Evolutionary conservation across 345 rosid species (phyloP).

Genomic region (Citrus trifoliata): DNA sequence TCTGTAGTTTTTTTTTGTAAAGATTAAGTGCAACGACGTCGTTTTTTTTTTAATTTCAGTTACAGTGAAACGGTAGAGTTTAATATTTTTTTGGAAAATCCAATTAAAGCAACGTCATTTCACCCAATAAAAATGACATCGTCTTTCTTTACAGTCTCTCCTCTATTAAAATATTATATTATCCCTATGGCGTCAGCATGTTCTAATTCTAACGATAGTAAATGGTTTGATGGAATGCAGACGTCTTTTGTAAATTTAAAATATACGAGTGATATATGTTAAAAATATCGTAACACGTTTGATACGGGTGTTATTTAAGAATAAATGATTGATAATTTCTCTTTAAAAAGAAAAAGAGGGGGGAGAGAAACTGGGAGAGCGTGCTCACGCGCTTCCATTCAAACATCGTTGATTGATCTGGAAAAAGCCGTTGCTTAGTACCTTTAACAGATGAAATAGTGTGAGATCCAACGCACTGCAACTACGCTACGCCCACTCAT

Average conservation of each 20-base stretch:
- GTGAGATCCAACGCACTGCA: background rate
- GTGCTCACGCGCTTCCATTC: background rate
- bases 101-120: fast-evolving
- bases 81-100: too few species aligned
- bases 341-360: background rate
- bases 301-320: fast-evolving
- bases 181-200: fast-evolving
- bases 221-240: too few species aligned
- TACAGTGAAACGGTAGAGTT: too few species aligned
- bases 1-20: too few species aligned
- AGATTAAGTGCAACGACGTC: too few species aligned
- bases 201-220: too few species aligned
- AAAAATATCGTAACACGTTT: fast-evolving
- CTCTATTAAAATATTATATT: too few species aligned
- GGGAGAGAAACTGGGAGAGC: background rate
- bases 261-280: too few species aligned
- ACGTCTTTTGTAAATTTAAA: too few species aligned
- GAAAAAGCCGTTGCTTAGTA: background rate
- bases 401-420: background rate
- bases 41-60: too few species aligned
- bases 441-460: background rate
- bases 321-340: fast-evolving
- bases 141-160: too few species aligned
- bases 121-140: too few species aligned
- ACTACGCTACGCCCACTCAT: background rate